Conservation (phyloP, 1,284 basidiomycete genomes). For the Agaricales sp. region DNA sequence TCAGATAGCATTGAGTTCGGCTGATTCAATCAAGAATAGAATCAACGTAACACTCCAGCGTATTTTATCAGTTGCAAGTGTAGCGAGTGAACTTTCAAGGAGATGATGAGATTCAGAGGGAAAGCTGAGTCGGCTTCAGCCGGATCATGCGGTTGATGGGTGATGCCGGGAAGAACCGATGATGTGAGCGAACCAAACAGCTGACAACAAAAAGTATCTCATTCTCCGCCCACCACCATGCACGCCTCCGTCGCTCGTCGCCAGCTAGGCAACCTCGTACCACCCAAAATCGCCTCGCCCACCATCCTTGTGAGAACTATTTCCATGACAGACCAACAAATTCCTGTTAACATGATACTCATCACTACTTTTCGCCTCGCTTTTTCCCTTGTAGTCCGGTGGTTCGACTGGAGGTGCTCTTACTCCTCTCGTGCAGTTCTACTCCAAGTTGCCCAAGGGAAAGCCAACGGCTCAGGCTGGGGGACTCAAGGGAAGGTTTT, state of each 20-base stretch:
- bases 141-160: too few relatives aligned
- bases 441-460: conserved; percentile 86
- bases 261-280: conserved; percentile 74
- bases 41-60: too few relatives aligned
- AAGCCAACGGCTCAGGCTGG: conserved; percentile 50
- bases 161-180: too few relatives aligned
- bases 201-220: too few relatives aligned
- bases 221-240: conserved; percentile 39
- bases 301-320: conserved; percentile 66
- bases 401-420: conserved; percentile 72
- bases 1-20: too few relatives aligned
- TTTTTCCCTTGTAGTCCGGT: conserved; percentile 40
- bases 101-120: too few relatives aligned
- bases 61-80: too few relatives aligned
- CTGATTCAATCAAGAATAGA: too few relatives aligned
- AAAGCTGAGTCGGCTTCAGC: too few relatives aligned
- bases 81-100: too few relatives aligned
- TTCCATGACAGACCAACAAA: not conserved
- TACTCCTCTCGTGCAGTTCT: conserved; percentile 83
- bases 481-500: conserved; percentile 72
- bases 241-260: conserved; percentile 76
- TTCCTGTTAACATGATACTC: conserved; percentile 2
- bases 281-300: conserved; percentile 92
- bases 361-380: conserved; percentile 8
- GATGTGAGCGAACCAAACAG: too few relatives aligned